Percentiles rank a stretch among this genome's conserved stretches.
These are phyloP conservation scores for Astraeus odoratus DNA, from an alignment of 768 basidiomycete species.

Conservation along the genomic window DNA sequence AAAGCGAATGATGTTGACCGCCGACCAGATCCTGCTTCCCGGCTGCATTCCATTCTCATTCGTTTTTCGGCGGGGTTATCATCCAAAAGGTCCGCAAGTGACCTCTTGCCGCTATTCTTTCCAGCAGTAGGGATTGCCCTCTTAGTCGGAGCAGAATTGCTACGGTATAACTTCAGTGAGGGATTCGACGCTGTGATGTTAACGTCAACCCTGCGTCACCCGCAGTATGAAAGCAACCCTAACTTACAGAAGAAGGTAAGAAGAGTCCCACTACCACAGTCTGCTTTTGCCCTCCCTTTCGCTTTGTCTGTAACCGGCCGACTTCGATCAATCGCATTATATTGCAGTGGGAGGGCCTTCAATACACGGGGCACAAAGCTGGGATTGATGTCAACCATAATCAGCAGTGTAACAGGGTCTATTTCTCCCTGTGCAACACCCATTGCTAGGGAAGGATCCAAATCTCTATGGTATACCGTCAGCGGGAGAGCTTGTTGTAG, in stretches of 20 bases:
- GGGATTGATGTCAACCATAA: conserved; percentile 79
- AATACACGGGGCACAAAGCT: conserved; percentile 47
- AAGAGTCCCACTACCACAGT: conserved; percentile 32
- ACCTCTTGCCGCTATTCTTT: conserved; percentile 69
- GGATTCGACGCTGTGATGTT: conserved; percentile 23
- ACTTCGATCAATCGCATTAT: conserved; percentile 17
- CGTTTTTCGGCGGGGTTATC: conserved; percentile 49
- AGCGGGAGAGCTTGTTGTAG: conserved; percentile 7
- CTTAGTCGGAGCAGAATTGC: conserved; percentile 24
- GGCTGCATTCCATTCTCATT: conserved; percentile 28
- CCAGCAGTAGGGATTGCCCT: conserved; percentile 31
- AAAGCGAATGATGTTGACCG: conserved; percentile 13
- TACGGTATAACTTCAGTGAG: conserved; percentile 18
- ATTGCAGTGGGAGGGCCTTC: conserved; percentile 34
- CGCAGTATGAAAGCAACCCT: conserved; percentile 6
- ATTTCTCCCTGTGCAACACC: conserved; percentile 60
- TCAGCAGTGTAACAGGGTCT: conserved; percentile 60
- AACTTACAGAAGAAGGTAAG: conserved; percentile 60
- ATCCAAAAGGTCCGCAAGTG: conserved; percentile 64
- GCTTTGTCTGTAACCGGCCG: conserved; percentile 29
- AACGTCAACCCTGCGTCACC: conserved; percentile 30
- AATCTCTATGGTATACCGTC: conserved; percentile 38
- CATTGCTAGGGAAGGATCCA: conserved; percentile 59
- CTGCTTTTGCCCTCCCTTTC: conserved; percentile 39
- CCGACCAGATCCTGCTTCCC: conserved; percentile 22